Evolutionary conservation across 768 basidiomycete species (phyloP), one percentile per base, ranked within the genome.

Genomic region (Collybia sp.): DNA sequence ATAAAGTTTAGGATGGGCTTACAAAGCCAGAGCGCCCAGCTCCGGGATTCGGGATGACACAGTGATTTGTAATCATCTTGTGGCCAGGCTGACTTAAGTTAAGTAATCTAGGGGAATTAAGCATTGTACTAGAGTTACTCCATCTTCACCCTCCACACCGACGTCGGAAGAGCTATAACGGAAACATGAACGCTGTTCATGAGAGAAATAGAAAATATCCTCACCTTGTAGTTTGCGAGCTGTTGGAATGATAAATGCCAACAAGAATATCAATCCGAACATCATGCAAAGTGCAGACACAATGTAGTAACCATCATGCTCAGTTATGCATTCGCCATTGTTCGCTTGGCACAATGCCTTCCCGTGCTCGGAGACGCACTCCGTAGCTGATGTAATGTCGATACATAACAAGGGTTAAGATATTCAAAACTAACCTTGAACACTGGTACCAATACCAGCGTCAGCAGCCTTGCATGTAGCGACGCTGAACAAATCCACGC

Each of bases 311-410:
- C 96, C 96, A 64, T 99, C 96, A 17, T 77, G 76, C 63, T 89
- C 82, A 1, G 85, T 89, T 41, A 88, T 70, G 63, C 96, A 99
- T 34, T 72, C 65, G 1, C 96, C 96, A 10, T 77, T 83, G 44
- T 89, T 71, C 2, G 81, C 78, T 16, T 75, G 70, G 64, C 96
- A 98, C 5, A 73, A 65, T 6, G 76, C 70, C 59, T 93, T 95
- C 17, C 95, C 96, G 48, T 84, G 83, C 11, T 98, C 95, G 4
- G 93, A 91, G 31, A 93, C 86, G 64, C 96, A 98, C 63, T 97
- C 95, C 11, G 77, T 66, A 15, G 83, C 90, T 92, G 53, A 15
- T 36, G 15, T 19, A 42, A 40, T 50, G 50, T 59, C 30, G 58
- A 47, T 17, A 30, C 42, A n/a, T 19, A 13, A 34, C 31, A 18